A percentile compares a stretch with the other conserved stretches of the same genome.
Evolutionary conservation across 2,329 filamentous ascomycete species (phyloP).

Genomic region (Calonectria leucothoes): DNA sequence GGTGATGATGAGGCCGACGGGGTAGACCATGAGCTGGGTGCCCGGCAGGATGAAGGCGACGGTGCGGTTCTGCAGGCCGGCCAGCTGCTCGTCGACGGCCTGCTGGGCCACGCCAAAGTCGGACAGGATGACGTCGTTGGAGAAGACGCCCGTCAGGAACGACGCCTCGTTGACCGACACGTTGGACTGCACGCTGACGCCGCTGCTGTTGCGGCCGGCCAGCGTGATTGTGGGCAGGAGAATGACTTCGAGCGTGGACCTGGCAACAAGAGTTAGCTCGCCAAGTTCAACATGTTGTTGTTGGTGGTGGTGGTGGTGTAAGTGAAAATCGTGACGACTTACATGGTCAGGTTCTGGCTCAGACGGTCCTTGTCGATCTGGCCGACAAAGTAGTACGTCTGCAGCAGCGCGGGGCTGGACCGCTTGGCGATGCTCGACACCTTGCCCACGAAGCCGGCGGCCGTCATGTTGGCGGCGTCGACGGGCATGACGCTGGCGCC

Average conservation of each 20-base stretch:
- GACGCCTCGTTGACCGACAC: conserved; percentile 77
- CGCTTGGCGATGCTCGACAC: conserved; percentile 33
- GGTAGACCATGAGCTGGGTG: conserved; percentile 75
- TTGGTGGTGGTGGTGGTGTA: conserved; percentile 37
- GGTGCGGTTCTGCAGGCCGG: conserved; percentile 60
- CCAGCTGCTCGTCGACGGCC: conserved; percentile 61
- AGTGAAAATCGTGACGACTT: conserved; percentile 48
- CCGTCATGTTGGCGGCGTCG: conserved; percentile 38
- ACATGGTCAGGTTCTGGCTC: conserved; percentile 69
- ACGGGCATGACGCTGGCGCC: conserved; percentile 57
- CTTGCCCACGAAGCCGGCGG: conserved; percentile 38
- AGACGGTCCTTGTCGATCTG: conserved; percentile 71
- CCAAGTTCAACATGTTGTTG: conserved; percentile 1
- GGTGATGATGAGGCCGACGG: conserved; percentile 76
- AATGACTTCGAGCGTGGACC: conserved; percentile 69
- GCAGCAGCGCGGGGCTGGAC: conserved; percentile 58
- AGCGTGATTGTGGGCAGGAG: conserved; percentile 78
- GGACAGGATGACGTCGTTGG: conserved; percentile 65
- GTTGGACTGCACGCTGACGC: conserved; percentile 68
- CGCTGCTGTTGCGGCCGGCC: conserved; percentile 64
- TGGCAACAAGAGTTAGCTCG: conserved; percentile 42
- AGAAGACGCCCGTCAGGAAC: conserved; percentile 79
- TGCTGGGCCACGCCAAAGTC: conserved; percentile 60
- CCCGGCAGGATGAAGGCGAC: conserved; percentile 78
- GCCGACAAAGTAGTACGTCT: conserved; percentile 76